Percentiles rank a stretch among this genome's conserved stretches.
Conservation (phyloP, 768 basidiomycete genomes). For the Leccinum incarnatum region DNA sequence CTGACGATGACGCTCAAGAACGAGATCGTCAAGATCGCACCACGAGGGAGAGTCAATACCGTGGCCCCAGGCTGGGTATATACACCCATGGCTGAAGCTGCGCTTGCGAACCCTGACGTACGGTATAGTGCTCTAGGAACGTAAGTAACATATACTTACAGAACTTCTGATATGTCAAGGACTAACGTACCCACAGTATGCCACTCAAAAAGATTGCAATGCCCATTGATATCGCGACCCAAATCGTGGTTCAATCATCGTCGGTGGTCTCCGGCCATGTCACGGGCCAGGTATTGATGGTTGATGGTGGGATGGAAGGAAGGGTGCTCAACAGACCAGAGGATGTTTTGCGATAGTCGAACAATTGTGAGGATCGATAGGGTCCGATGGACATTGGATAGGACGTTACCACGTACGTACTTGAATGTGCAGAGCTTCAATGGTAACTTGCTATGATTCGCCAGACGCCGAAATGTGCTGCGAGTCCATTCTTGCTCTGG, state of each 20-base stretch:
- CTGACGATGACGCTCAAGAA: conserved; percentile 66
- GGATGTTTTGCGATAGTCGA: conserved; percentile 22
- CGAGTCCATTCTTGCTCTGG: too few relatives aligned
- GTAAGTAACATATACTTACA: conserved; percentile 37
- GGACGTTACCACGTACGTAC: too few relatives aligned
- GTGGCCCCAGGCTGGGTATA: conserved; percentile 65
- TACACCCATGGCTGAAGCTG: conserved; percentile 62
- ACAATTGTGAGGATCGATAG: not conserved
- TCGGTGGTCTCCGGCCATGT: conserved; percentile 62
- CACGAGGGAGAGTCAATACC: conserved; percentile 61
- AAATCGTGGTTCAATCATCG: conserved; percentile 60
- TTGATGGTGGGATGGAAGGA: conserved; percentile 77
- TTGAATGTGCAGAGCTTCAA: too few relatives aligned
- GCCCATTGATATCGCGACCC: conserved; percentile 60
- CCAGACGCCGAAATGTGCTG: too few relatives aligned
- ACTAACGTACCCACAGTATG: conserved; percentile 39
- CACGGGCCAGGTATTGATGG: conserved; percentile 63
- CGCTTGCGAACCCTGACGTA: conserved; percentile 51
- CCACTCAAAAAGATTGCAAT: conserved; percentile 67
- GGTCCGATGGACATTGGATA: too few relatives aligned
- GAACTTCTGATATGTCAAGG: not conserved
- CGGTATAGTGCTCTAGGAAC: conserved; percentile 63
- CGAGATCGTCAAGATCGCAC: conserved; percentile 72
- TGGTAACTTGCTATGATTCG: too few relatives aligned
- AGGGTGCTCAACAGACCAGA: conserved; percentile 42